Evolutionary conservation across 495 filamentous ascomycete genomes (phyloP).

Genomic region (Neurospora cerealis): DNA sequence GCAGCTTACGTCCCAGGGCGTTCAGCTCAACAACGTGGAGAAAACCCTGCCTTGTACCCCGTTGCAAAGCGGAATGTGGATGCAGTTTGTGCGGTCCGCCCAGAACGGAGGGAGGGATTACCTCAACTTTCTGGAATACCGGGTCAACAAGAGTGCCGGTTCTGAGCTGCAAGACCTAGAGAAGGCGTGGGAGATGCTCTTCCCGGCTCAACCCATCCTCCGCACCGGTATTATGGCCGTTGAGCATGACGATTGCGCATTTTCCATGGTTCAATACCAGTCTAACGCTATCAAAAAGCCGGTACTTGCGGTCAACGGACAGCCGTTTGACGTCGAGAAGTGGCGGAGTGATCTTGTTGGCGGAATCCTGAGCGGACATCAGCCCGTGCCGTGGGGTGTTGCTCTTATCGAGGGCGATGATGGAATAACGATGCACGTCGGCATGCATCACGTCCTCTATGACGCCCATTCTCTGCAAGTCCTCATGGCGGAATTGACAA

Average conservation of each 20-base stretch:
- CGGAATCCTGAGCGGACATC: conserved; percentile 4
- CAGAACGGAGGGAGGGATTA: conserved; percentile 39
- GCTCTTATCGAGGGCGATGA: conserved; percentile 8
- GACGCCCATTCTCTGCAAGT: conserved; percentile 59
- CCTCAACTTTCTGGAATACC: conserved; percentile 48
- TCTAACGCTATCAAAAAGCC: background rate
- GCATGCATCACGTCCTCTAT: conserved; percentile 65
- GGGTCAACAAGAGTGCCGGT: conserved; percentile 20
- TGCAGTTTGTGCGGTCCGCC: conserved; percentile 43
- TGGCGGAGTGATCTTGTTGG: conserved; percentile 19
- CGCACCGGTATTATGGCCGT: conserved; percentile 59
- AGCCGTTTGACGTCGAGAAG: conserved; percentile 16
- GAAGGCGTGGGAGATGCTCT: conserved; percentile 47
- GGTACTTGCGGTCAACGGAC: background rate
- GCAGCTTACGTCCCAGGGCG: conserved; percentile 10
- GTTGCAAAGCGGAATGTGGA: conserved; percentile 53
- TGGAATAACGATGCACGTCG: conserved; percentile 34
- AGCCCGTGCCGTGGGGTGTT: conserved; percentile 22
- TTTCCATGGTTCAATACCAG: conserved; percentile 55
- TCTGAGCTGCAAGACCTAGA: conserved; percentile 26
- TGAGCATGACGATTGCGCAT: conserved; percentile 45
- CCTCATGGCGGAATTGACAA: conserved; percentile 47
- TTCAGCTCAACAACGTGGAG: conserved; percentile 20
- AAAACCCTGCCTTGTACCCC: conserved; percentile 53
- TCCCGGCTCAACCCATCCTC: conserved; percentile 52